Base-by-base conservation (phyloP, 1,284 basidiomycete genomes). In the Rhodotorula sp. region DNA sequence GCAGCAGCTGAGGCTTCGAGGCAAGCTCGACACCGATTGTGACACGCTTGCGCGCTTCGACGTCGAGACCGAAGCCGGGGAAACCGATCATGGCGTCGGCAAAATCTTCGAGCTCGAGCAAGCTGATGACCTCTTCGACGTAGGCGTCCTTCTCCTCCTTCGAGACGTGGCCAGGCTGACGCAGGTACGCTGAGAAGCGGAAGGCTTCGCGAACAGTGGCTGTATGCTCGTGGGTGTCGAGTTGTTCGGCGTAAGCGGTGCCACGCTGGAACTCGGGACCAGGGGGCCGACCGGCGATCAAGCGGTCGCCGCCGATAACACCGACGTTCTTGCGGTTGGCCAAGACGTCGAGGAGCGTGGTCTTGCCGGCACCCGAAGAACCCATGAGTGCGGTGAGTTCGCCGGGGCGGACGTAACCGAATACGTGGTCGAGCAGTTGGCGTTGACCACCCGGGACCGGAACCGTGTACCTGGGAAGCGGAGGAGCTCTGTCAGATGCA, bases 321-420 rank as follows among this genome's bases (percentile, higher is more conserved):
- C 93, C 93, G 65, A 85, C 86, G n/a, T 84, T 85, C n/a, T 86
- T 86, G 22, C 92, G 87, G 70, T 90, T 85, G 0, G 93, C 91
- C 10, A 95, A 83, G 2, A 91, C 91, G 79, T 95, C 92, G 62
- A 95, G 83, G 3, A 73, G 64, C 0, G 75, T 76, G 1, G 80
- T 81, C 76, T 84, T 85, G 64, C 85, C 85, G 18, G 85, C 85
- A 54, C 93, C 93, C 22, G 89, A 90, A 68, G 89, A 89, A 33
- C 91, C 86, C 84, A 87, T 87, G n/a, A 79, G 76, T 67, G 86
- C 76, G 83, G 93, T 93, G 66, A 95, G 82, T 76, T 88, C 91
- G 10, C 85, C 85, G 20, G 73, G 73, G 10, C 58, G 62, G 55
- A 93, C 91, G 80, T 86, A 95, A 0, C 93, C 93, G 65, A 88